These are phyloP conservation scores for Paramyrothecium sp. DNA, from an alignment of 2,329 filamentous ascomycete genomes.

Conservation along the genomic window DNA sequence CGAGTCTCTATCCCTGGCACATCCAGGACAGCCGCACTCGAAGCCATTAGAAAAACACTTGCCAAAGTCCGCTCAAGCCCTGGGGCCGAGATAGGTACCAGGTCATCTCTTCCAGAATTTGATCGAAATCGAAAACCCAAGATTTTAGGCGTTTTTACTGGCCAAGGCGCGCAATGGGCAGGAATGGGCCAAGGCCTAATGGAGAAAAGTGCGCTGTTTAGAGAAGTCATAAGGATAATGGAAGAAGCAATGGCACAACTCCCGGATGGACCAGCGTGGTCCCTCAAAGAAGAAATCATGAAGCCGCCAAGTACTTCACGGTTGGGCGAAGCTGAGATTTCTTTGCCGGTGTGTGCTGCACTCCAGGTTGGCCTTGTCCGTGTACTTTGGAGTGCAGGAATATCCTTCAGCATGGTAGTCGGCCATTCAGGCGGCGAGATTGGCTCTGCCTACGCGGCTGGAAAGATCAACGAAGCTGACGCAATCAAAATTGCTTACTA, in stretches of 20 bases:
- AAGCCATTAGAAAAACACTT: background rate
- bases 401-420: constrained; percentile 33
- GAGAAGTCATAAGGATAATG: constrained; percentile 15
- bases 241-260: constrained; percentile 14
- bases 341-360: constrained; percentile 26
- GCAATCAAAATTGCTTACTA: constrained; percentile 23
- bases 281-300: constrained; percentile 19
- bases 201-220: constrained; percentile 7
- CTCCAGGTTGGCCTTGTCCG: constrained; percentile 24
- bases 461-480: constrained; percentile 28
- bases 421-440: constrained; percentile 52
- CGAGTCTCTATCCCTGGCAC: background rate
- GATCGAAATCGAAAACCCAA: too few relatives aligned
- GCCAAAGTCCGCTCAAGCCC: background rate
- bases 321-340: constrained; percentile 20
- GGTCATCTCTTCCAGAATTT: too few relatives aligned
- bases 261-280: constrained; percentile 21
- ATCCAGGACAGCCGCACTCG: background rate
- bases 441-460: constrained; percentile 46
- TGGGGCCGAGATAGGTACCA: too few relatives aligned
- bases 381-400: constrained; percentile 21
- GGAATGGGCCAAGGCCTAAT: constrained; percentile 27
- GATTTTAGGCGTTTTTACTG: constrained; percentile 21
- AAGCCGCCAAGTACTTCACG: constrained; percentile 8
- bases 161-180: constrained; percentile 31